phyloP scores from a whole-genome alignment of 352 stramenopile species.

The Phytophthora pinifolia region DNA sequence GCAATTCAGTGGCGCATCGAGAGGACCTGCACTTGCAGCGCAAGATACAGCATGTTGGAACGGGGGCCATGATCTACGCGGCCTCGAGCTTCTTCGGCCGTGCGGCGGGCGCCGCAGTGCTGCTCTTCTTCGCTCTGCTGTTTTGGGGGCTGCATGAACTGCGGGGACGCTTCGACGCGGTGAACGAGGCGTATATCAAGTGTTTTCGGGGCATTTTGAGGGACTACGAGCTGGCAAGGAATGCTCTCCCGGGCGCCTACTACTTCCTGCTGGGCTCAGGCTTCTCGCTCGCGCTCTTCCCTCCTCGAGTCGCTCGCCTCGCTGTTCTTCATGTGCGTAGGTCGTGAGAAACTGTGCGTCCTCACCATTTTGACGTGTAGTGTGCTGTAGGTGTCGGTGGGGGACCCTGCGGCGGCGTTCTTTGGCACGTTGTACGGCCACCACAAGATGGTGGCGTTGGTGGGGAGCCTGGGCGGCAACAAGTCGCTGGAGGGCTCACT shows the following conservation, averaged over 20 bases:
- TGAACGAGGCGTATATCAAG: constrained; percentile 43
- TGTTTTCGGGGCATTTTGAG: constrained; percentile 49
- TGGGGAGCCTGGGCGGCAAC: constrained; percentile 21
- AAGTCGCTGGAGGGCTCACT: constrained; percentile 55
- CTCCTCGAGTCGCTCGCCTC: constrained; percentile 41
- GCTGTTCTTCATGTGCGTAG: constrained; percentile 55
- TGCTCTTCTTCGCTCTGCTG: constrained; percentile 36
- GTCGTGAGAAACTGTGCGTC: background rate
- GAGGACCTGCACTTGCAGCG: constrained; percentile 49
- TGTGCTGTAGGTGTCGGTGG: constrained; percentile 44
- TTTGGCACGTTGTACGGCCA: constrained; percentile 46
- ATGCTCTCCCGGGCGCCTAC: constrained; percentile 48
- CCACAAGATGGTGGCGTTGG: constrained; percentile 28
- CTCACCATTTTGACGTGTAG: constrained; percentile 3
- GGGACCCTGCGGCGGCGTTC: constrained; percentile 51
- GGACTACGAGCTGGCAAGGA: constrained; percentile 39
- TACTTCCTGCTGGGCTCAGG: constrained; percentile 62
- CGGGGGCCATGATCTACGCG: constrained; percentile 49
- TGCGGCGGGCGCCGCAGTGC: constrained; percentile 16
- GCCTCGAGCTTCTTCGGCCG: constrained; percentile 30
- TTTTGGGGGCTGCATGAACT: constrained; percentile 43
- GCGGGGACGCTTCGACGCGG: constrained; percentile 23
- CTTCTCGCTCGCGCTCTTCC: constrained; percentile 40
- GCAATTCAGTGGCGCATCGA: constrained; percentile 11
- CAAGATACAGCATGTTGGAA: constrained; percentile 51